Evolutionary conservation across 2,329 filamentous ascomycete species (phyloP), one percentile per base, ranked within the genome.

Genomic region (Colletotrichum navitas): DNA sequence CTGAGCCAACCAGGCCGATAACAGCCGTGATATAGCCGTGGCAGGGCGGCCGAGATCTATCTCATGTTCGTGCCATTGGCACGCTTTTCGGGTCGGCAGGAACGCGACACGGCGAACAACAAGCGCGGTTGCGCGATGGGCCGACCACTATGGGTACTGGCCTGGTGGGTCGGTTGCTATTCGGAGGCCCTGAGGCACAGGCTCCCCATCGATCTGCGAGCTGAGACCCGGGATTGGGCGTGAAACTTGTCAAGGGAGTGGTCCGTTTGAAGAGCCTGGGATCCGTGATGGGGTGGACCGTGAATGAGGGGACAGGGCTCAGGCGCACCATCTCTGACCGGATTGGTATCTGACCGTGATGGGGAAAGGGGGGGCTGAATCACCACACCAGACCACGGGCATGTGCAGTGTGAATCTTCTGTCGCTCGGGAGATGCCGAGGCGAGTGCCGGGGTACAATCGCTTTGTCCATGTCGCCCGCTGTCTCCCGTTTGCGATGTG

Each of bases 141-240:
- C 11, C 34, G 29, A 36, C 41, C 21, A 21, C 34, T 51, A 34
- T 39, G 39, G 3, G 2, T 41, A 41, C 39, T 41, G 7, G n/a
- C 26, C 58, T 52, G 11, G 14, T 52, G 29, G 36, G 47, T 62
- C 18, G 36, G 47, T 67, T 26, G 21, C 56, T 41, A 39, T 62
- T 21, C 29, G 26, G 55, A 73, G 67, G 71, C 68, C 70, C 63
- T 72, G 78, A 76, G 77, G 78, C 76, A 76, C 76, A 79, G 77
- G 26, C 32, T 74, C 52, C 68, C 74, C 75, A 76, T 79, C 77
- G 81, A 83, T 83, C 80, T 79, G 68, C 82, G 77, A 77, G 76
- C 80, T 84, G 82, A 84, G 79, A 84, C 82, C 80, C 73, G 74
- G 75, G 73, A 79, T 78, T 76, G 77, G 76, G 79, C 78, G 78